phyloP scores from a whole-genome alignment of 345 rosid genomes.

The Reutealis trisperma region DNA sequence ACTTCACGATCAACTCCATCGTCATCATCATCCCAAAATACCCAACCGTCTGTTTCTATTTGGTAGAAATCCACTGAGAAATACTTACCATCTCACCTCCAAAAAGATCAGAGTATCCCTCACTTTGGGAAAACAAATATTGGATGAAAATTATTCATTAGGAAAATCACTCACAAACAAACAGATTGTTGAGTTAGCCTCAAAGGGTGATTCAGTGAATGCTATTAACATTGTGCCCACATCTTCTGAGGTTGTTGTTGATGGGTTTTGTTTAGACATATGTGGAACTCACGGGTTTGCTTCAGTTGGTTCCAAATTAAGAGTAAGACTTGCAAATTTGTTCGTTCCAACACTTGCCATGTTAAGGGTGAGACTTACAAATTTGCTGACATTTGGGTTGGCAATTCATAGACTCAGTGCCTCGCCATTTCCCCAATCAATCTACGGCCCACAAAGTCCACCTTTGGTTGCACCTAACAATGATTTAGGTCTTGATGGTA shows the following conservation, averaged over 20 bases:
- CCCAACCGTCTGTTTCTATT: too few species aligned
- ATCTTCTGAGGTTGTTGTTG: slow-evolving; percentile 40
- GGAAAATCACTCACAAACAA: neutral
- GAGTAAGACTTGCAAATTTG: too few species aligned
- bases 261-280: slow-evolving; percentile 35
- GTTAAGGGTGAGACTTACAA: slow-evolving; percentile 39
- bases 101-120: too few species aligned
- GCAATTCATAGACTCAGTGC: slow-evolving; percentile 73
- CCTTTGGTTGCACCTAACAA: slow-evolving; percentile 73
- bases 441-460: slow-evolving; percentile 66
- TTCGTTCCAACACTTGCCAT: too few species aligned
- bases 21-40: too few species aligned
- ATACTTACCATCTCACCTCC: too few species aligned
- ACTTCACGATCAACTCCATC: too few species aligned
- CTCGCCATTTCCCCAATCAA: slow-evolving; percentile 92
- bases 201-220: slow-evolving; percentile 42
- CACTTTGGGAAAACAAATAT: too few species aligned
- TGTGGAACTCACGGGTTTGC: slow-evolving; percentile 52
- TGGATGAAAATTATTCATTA: too few species aligned
- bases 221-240: slow-evolving; percentile 46
- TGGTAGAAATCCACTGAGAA: too few species aligned
- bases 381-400: slow-evolving; percentile 81
- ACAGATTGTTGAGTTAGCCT: slow-evolving; percentile 53
- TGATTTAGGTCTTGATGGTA: slow-evolving; percentile 76
- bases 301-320: slow-evolving; percentile 26